Conservation (phyloP, 1,284 basidiomycete genomes). For the Marasmius fiardii region DNA sequence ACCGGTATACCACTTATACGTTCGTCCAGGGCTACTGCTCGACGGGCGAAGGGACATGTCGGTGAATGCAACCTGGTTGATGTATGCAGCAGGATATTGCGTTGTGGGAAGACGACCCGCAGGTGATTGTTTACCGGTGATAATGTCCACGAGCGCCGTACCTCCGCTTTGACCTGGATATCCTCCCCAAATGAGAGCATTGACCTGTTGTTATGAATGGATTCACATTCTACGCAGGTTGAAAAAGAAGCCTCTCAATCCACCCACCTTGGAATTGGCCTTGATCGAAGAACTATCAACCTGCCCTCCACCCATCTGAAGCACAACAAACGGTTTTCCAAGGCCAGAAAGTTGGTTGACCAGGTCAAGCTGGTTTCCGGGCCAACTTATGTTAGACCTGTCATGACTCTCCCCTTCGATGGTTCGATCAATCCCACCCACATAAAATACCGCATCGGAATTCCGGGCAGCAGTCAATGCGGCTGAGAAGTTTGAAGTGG, state of each 20-base stretch:
- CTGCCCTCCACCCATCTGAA: slow-evolving; percentile 57
- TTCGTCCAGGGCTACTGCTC: slow-evolving; percentile 46
- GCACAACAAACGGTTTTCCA: slow-evolving; percentile 48
- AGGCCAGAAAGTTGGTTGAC: slow-evolving; percentile 39
- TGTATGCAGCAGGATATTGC: slow-evolving; percentile 51
- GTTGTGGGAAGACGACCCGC: slow-evolving; percentile 51
- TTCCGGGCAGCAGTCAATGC: slow-evolving; percentile 63
- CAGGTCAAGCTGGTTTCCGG: slow-evolving; percentile 51
- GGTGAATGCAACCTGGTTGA: slow-evolving; percentile 48
- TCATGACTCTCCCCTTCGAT: slow-evolving; percentile 52
- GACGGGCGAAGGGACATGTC: slow-evolving; percentile 53
- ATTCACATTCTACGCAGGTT: background rate
- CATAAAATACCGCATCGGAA: slow-evolving; percentile 54
- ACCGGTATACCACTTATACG: slow-evolving; percentile 55
- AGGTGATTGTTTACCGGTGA: slow-evolving; percentile 47
- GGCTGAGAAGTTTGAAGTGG: slow-evolving; percentile 46
- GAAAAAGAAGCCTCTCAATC: no score
- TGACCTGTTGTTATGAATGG: slow-evolving; percentile 32
- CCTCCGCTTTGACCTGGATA: slow-evolving; percentile 56
- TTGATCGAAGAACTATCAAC: slow-evolving; percentile 47
- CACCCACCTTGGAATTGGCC: slow-evolving; percentile 36
- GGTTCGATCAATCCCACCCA: slow-evolving; percentile 53
- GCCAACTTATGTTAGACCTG: slow-evolving; percentile 50
- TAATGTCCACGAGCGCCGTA: slow-evolving; percentile 45
- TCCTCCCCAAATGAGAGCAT: slow-evolving; percentile 52